A percentile compares a stretch with the other conserved stretches of the same genome.
phyloP scores from a whole-genome alignment of 1,284 basidiomycete species.

The Cryptococcus wingfieldii region DNA sequence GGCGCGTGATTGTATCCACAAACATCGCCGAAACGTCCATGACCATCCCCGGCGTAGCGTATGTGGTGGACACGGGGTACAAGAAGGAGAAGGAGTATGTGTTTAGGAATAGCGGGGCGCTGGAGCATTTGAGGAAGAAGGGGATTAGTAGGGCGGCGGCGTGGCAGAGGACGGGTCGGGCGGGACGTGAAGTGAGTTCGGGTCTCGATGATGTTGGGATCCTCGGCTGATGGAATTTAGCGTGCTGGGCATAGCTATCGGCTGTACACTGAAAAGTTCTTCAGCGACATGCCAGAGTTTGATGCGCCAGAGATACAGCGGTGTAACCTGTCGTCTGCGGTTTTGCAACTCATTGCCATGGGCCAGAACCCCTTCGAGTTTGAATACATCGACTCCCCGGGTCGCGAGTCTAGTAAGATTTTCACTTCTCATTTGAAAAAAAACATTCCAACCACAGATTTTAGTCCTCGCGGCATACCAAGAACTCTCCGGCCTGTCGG shows the following conservation, averaged over 20 bases:
- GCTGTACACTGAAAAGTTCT: slow-evolving; percentile 77
- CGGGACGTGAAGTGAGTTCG: slow-evolving; percentile 71
- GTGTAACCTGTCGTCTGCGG: slow-evolving; percentile 73
- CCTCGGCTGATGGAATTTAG: slow-evolving; percentile 42
- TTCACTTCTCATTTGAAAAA: slow-evolving; percentile 26
- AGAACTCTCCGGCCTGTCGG: slow-evolving; percentile 69
- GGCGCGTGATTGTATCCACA: slow-evolving; percentile 89
- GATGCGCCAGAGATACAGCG: slow-evolving; percentile 83
- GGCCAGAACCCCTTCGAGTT: slow-evolving; percentile 71
- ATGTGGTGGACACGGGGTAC: slow-evolving; percentile 91
- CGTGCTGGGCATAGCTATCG: slow-evolving; percentile 79
- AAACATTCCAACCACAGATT: background rate
- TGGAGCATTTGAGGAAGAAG: slow-evolving; percentile 80
- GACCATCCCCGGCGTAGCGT: slow-evolving; percentile 92
- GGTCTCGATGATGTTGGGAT: background rate
- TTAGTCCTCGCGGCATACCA: slow-evolving; percentile 65
- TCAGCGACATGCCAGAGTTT: slow-evolving; percentile 61
- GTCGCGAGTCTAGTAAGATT: slow-evolving; percentile 61
- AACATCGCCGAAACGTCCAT: slow-evolving; percentile 99
- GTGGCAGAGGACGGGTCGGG: slow-evolving; percentile 76
- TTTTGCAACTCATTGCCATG: slow-evolving; percentile 78
- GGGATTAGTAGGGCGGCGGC: slow-evolving; percentile 86
- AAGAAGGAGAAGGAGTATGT: slow-evolving; percentile 92
- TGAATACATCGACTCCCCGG: slow-evolving; percentile 80
- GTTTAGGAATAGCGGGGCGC: slow-evolving; percentile 68